Base-by-base conservation (phyloP, 768 basidiomycete genomes). In the Gymnopilus dilepis region DNA sequence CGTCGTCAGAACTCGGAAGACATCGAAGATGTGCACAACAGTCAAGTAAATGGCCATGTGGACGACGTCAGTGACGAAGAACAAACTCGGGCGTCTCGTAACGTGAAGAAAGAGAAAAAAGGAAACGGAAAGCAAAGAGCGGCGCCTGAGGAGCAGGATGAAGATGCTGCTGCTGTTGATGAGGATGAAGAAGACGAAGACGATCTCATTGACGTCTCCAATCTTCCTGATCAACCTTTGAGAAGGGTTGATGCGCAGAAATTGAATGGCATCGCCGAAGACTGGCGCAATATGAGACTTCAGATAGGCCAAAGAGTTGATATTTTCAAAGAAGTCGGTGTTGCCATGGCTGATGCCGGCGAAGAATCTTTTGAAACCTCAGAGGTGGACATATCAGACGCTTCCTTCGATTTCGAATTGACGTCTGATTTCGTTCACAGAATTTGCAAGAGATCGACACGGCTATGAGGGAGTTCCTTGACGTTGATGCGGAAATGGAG, bases 141-240 rank as follows among this genome's bases (percentile, higher is more conserved):
- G 48, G 53, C 60, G 17, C 51, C 67, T 24, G 70, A 71, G 26
- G 61, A 70, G 55, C 60, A 72, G 53, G 65, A 63, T 24, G 57
- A 62, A 11, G 57, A 62, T 17, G 76, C 70, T 2, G 72, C 68
- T 8, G 61, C 56, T 8, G 59, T 38, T 5, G 70, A 63, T 6
- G 60, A 66, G 2, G 69, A 72, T 4, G 80, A 80, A 0, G 81
- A 82, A 0, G 80, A 79, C 30, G 80, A 83, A 0, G 82, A 85
- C 48, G 82, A 80, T 34, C 73, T 74, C 19, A 88, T 92, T 54
- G 86, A 91, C 61, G 81, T 87, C 26, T 75, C 80, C 34, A 82
- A 84, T 69, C 87, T 93, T 63, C 74, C 67, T 6, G 83, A 92
- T 72, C 89, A 91, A 61, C 90, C 92, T 17, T 73, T 94, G 53